Base-by-base conservation (phyloP, 805 yeast genomes). In the Wickerhamomyces hampshirensis region DNA sequence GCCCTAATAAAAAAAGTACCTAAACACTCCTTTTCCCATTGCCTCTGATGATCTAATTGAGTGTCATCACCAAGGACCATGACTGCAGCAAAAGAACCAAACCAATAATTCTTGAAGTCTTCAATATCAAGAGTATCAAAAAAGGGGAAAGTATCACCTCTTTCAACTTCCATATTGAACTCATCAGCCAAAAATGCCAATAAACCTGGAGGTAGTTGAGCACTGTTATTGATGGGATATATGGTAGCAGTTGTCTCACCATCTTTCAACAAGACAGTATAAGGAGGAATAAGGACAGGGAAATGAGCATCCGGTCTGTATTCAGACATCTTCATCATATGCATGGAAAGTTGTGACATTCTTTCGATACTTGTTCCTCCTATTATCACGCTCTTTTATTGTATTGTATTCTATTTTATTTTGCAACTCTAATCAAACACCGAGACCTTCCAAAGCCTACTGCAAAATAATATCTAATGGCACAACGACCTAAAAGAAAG, bases 201-300 rank as follows among this genome's bases (percentile, higher is more conserved):
- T 18, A 91, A 65, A 0, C 87, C 91, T 2, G 76, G 73, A 0
- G 98, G 98, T 10, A 91, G 64, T 38, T 79, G 77, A 18, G 70
- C 70, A 1, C 79, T 68, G 19, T 76, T 72, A 39, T 77, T 71
- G 11, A 91, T 74, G 4, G 98, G 98, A 54, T 86, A 87, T 40
- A 93, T 80, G 4, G 97, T 89, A 2, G 97, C 97, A 1, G 89
- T 77, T 2, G 97, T 88, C 47, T 85, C 93, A 13, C 91, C 87
- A 58, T 89, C 96, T 53, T 84, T 82, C 18, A 88, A 66, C 10
- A 87, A 62, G 2, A 87, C 85, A 2, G 95, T 85, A 49, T 80
- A 78, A 6, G 93, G 76, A 44, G 74, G 77, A 4, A 51, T 42
- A 17, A 55, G 33, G 3, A 46, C 51, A 1, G 52, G 55, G 38